Conservation (phyloP, 129 eudicot species). For the Flaveria linearis region DNA sequence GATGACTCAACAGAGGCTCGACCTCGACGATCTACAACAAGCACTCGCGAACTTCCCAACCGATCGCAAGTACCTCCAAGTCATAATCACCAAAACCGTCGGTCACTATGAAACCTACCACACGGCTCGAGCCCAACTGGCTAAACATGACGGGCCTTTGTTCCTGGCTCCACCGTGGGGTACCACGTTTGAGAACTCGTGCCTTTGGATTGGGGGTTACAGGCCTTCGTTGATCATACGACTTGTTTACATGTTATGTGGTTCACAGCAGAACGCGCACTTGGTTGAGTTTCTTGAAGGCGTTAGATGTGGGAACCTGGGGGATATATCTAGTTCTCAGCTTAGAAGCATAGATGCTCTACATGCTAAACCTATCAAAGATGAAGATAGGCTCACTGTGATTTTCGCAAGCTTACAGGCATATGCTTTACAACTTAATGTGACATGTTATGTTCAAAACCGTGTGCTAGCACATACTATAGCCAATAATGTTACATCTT, state of each 20-base stretch:
- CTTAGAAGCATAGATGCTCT: conserved; percentile 35
- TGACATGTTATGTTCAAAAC: too few relatives aligned
- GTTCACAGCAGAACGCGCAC: conserved; percentile 23
- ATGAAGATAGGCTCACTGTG: conserved; percentile 42
- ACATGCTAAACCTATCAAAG: conserved; percentile 37
- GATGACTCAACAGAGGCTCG: too few relatives aligned
- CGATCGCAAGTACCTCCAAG: too few relatives aligned
- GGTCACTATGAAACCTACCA: too few relatives aligned
- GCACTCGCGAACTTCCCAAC: too few relatives aligned
- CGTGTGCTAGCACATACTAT: too few relatives aligned
- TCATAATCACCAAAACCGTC: too few relatives aligned
- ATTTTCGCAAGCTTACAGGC: conserved; percentile 52
- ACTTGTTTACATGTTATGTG: conserved; percentile 28
- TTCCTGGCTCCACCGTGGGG: too few relatives aligned
- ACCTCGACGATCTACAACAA: too few relatives aligned
- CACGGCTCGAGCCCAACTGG: too few relatives aligned
- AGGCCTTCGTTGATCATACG: conserved; percentile 33
- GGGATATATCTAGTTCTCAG: conserved; percentile 39
- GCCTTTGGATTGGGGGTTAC: conserved; percentile 44
- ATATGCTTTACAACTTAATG: not conserved
- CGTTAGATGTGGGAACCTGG: conserved; percentile 31
- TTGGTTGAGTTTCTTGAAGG: conserved; percentile 32
- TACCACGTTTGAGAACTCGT: conserved; percentile 33
- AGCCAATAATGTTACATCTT: not conserved
- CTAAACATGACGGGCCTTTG: too few relatives aligned